phyloP scores from a whole-genome alignment of 495 filamentous ascomycete genomes.

The Tetracladium marchalianum region DNA sequence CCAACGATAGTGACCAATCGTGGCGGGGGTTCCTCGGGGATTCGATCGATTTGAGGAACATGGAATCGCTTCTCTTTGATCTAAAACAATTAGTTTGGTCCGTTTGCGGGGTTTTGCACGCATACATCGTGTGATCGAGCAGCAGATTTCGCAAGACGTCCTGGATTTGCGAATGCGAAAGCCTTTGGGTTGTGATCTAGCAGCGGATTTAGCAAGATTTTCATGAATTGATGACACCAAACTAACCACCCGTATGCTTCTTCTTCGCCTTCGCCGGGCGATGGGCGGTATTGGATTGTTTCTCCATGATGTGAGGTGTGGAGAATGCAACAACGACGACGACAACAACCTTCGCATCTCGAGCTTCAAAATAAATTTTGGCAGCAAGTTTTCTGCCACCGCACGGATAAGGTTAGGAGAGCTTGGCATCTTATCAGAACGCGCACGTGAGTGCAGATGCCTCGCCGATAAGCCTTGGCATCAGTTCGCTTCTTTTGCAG shows the following conservation, averaged over 20 bases:
- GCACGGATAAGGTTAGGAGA: neutral
- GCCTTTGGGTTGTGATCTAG: conserved; percentile 82
- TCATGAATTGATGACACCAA: neutral
- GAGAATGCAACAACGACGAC: neutral
- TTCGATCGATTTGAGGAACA: conserved; percentile 87
- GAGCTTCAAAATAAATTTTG: neutral
- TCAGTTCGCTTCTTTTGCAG: too few species aligned
- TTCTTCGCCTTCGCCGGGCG: conserved; percentile 88
- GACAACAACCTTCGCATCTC: neutral
- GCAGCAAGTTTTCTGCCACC: conserved; percentile 2
- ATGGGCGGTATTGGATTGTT: conserved; percentile 80
- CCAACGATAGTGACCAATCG: conserved; percentile 87
- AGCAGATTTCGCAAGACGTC: conserved; percentile 72
- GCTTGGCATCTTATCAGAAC: conserved; percentile 2
- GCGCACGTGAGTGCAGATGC: too few species aligned
- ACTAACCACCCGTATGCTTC: conserved; percentile 46
- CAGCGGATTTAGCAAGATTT: neutral
- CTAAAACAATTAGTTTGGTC: conserved; percentile 28
- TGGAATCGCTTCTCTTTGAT: conserved; percentile 92
- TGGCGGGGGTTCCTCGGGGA: conserved; percentile 93
- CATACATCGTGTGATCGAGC: conserved; percentile 83
- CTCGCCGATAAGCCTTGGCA: too few species aligned
- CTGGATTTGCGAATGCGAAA: conserved; percentile 78
- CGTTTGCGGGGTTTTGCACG: neutral
- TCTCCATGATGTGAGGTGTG: conserved; percentile 50